Percentiles rank a stretch among this genome's conserved stretches.
These are phyloP conservation scores for Sparassis latifolia DNA, from an alignment of 1,284 basidiomycete genomes.

Conservation along the genomic window DNA sequence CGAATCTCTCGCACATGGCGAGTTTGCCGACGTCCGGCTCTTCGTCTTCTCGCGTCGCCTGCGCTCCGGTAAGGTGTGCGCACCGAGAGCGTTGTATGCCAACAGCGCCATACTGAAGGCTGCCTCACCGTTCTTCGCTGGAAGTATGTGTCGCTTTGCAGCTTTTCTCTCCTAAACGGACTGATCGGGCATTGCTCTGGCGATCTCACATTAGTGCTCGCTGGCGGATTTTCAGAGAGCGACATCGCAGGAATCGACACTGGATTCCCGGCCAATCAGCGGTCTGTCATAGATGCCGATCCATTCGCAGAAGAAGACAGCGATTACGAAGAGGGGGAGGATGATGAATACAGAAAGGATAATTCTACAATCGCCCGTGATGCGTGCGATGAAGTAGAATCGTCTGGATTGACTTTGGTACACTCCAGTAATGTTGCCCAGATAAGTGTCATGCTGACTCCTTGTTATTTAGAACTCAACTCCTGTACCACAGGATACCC, in stretches of 20 bases:
- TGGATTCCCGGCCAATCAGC: conserved; percentile 8
- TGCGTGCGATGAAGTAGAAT: background rate
- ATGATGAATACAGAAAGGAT: conserved; percentile 1
- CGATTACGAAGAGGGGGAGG: background rate
- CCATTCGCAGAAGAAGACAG: no score
- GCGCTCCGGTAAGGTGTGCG: conserved; percentile 1
- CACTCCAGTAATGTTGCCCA: background rate
- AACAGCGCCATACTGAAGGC: conserved; percentile 12
- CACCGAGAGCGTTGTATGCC: conserved; percentile 10
- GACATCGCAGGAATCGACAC: conserved; percentile 4
- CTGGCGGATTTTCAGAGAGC: conserved; percentile 12
- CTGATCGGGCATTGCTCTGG: no score
- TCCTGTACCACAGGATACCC: background rate
- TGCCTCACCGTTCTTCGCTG: conserved; percentile 9
- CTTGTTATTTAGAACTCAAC: no score
- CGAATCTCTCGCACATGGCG: no score
- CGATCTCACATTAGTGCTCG: conserved; percentile 7
- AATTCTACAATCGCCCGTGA: background rate
- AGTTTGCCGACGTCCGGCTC: no score
- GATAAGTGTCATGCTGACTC: no score
- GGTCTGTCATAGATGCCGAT: background rate
- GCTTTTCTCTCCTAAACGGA: no score
- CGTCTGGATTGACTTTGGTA: background rate
- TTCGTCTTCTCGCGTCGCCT: no score
- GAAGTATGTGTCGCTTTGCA: conserved; percentile 5